These are phyloP conservation scores for Cryptococcus depauperatus DNA, from an alignment of 1,284 basidiomycete genomes.

Conservation along the genomic window DNA sequence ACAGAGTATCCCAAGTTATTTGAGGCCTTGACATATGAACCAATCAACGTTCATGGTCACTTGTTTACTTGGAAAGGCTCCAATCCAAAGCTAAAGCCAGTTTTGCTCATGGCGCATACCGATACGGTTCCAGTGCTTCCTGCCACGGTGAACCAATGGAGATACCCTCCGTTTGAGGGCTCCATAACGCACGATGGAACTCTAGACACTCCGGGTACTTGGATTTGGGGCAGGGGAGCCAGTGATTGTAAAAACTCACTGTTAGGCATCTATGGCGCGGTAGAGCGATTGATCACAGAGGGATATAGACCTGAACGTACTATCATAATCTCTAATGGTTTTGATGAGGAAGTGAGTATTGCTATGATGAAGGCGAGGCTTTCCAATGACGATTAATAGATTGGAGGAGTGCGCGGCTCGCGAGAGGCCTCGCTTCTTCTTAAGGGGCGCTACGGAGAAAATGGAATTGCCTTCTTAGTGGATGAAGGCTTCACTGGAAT, in stretches of 20 bases:
- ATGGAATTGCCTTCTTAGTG: conserved; percentile 46
- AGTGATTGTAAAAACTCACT: conserved; percentile 48
- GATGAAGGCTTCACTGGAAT: conserved; percentile 48
- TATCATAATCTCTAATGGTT: conserved; percentile 49
- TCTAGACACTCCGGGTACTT: conserved; percentile 38
- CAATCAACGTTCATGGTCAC: conserved; percentile 45
- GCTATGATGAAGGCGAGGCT: neutral
- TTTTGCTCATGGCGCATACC: conserved; percentile 47
- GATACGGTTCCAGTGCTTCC: conserved; percentile 51
- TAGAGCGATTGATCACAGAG: conserved; percentile 48
- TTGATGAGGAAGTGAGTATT: conserved; percentile 49
- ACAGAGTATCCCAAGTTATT: conserved; percentile 42
- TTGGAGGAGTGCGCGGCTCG: conserved; percentile 43
- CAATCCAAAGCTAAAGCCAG: conserved; percentile 38
- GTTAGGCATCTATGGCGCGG: conserved; percentile 46
- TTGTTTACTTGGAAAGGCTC: conserved; percentile 47
- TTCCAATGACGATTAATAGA: conserved; percentile 14
- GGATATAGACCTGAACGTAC: conserved; percentile 46
- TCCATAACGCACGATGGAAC: conserved; percentile 41
- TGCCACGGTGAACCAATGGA: conserved; percentile 49
- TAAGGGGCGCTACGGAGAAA: conserved; percentile 39
- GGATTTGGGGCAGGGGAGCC: conserved; percentile 51
- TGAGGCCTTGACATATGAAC: conserved; percentile 40
- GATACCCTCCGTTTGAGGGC: conserved; percentile 49
- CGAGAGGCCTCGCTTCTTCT: conserved; percentile 33